Conservation (phyloP, 108 stramenopile genomes). For the Licmophora abbreviata region DNA sequence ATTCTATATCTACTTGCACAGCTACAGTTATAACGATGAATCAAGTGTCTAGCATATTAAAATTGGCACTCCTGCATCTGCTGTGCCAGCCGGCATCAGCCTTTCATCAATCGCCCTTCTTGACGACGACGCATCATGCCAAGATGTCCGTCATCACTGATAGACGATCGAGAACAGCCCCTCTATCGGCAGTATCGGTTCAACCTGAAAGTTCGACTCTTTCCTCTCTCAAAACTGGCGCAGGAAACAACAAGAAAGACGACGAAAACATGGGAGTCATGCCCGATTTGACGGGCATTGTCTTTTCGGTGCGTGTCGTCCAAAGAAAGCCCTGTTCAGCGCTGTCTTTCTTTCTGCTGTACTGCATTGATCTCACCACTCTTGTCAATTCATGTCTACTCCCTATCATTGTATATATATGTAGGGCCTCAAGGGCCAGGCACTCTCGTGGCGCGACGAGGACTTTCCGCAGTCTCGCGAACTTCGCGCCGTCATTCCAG, state of each 20-base stretch:
- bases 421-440: slow-evolving; percentile 60
- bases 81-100: too few species aligned
- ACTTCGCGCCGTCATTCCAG: slow-evolving; percentile 70
- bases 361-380: not conserved
- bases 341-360: not conserved
- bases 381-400: too few species aligned
- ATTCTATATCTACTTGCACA: too few species aligned
- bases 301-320: slow-evolving; percentile 18
- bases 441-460: slow-evolving; percentile 30
- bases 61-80: too few species aligned
- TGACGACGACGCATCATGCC: too few species aligned
- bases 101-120: too few species aligned
- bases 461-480: slow-evolving; percentile 55
- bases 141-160: not conserved
- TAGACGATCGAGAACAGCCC: not conserved
- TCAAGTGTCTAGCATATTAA: too few species aligned
- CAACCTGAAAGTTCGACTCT: not conserved
- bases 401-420: not conserved
- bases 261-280: slow-evolving; percentile 7
- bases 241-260: not conserved
- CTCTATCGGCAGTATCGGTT: not conserved
- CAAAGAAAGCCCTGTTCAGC: not conserved
- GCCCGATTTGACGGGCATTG: slow-evolving; percentile 29
- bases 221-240: too few species aligned
- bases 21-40: too few species aligned